Evolutionary conservation across 805 yeast genomes (phyloP), one percentile per base, ranked within the genome.

Genomic region (Priceomyces melissophilus): DNA sequence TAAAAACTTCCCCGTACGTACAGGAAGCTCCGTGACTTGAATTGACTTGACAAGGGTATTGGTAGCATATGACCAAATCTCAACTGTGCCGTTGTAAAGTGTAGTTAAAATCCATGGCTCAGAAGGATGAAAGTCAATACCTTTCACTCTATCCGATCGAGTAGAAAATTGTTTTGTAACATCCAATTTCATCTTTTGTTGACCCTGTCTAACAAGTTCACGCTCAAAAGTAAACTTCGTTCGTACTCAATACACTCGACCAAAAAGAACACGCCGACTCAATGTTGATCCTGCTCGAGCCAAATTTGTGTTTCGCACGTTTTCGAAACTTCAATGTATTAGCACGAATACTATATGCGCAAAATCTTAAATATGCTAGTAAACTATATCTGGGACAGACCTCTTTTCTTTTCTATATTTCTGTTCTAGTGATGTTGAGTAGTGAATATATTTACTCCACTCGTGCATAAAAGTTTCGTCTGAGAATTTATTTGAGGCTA

Each of bases 81-180:
- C 97, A 41, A 88, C 81, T 61, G 78, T 78, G 51, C 96, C 99
- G 38, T 90, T 85, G 66, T 87, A 89, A 44, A 87, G 73, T n/a
- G 96, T 88, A 40, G 91, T 83, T 56, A 89, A 73, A 39, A 89
- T 81, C 98, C 98, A 91, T 40, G 99, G 98, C 64, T 93, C 99
- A 14, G 90, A 75, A 16, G 99, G 99, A 63, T 93, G 99, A 75
- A 93, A 86, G 67, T 93, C 99, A 58, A 93, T 84, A 37, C 96
- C 97, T 67, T 93, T 93, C 61, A 93, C 97, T 63, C 99, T 83
- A 63, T 90, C 97, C 30, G 97, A 84, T 56, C 96, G 87, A 47
- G 93, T 80, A 52, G 88, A 84, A 66, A 90, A 87, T 55, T 83
- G 83, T 72, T 86, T 87, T 78, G 84, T 59, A 45, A 61, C 68